Evolutionary conservation across 495 filamentous ascomycete genomes (phyloP), one percentile per base, ranked within the genome.

Genomic region (Podospora australis): DNA sequence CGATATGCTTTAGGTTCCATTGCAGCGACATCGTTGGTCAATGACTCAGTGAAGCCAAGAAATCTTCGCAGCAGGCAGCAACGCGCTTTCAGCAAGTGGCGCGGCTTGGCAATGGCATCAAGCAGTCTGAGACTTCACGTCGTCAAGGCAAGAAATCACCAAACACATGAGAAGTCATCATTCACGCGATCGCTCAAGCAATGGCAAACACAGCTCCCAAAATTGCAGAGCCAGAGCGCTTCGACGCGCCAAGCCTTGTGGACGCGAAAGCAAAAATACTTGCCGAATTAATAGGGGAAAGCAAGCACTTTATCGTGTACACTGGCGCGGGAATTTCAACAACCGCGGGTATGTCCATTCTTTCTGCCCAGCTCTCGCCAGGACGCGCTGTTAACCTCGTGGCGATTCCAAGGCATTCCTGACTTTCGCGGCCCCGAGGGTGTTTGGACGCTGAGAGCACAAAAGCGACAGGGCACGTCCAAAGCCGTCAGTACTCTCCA

Each of bases 341-440:
- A 4, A 72, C 68, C 10, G 66, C 70, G n/a, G 68, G 68, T 64
- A 36, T 6, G 32, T 23, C 32, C 13, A 6, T 30, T 16, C 20
- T 11, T 24, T 34, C 4, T 6, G 13, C 19, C 44, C 10, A 4
- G 20, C 17, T 36, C 8, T 16, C 13, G 2, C 14, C 2, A 36
- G n/a, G n/a, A 36, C 32, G 11, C 11, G 13, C 22, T 45, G 39
- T 24, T 28, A 8, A 21, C 34, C 11, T 25, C 25, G n/a, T n/a
- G n/a, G n/a, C n/a, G n/a, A 11, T 14, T 22, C 2, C 32, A 6
- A 36, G 32, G 32, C 5, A 72, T 72, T 29, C 65, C 71, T 20
- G 71, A 74, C 39, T 74, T 74, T 44, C 67, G 69, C 23, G 71
- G 69, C 13, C 68, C 70, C 1, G 60, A 70, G 19, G 71, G 70